A percentile compares a stretch with the other conserved stretches of the same genome.
Evolutionary conservation across 305 asterid genomes (phyloP).

Genomic region (Solanum hybrid): DNA sequence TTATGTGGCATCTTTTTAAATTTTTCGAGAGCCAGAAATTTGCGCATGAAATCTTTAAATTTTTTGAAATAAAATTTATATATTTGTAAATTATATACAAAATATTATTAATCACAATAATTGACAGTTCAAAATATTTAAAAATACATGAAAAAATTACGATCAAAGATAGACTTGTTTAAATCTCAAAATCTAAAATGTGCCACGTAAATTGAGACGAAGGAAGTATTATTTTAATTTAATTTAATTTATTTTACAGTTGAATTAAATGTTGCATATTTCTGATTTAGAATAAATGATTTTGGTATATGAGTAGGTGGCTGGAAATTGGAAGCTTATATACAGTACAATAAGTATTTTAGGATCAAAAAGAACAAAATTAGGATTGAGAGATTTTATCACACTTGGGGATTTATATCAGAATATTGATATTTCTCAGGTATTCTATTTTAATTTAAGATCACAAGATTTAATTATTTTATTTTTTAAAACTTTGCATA

Average conservation of each 20-base stretch:
- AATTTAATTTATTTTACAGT: background rate
- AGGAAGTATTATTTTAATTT: background rate
- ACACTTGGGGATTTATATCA: slow-evolving; percentile 66
- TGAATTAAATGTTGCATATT: background rate
- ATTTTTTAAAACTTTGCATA: background rate
- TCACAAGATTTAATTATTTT: background rate
- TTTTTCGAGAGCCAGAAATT: no score
- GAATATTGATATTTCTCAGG: slow-evolving; percentile 54
- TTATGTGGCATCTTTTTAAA: no score
- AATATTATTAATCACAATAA: no score
- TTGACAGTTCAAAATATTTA: no score
- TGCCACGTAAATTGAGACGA: background rate
- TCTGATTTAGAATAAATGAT: background rate
- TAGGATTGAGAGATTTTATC: slow-evolving; percentile 82
- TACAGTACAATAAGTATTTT: slow-evolving; percentile 73
- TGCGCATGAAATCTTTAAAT: no score
- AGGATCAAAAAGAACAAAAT: slow-evolving; percentile 78
- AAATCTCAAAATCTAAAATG: background rate
- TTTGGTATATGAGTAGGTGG: slow-evolving; percentile 31
- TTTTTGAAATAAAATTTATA: no score
- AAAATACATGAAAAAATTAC: no score
- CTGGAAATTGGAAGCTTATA: slow-evolving; percentile 80
- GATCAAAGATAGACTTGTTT: no score
- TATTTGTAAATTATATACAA: no score
- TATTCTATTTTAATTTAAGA: slow-evolving; percentile 9